Percentiles rank a stretch among this genome's conserved stretches.
These are phyloP conservation scores for Corymbia maculata DNA, from an alignment of 345 rosid genomes.

Conservation along the genomic window DNA sequence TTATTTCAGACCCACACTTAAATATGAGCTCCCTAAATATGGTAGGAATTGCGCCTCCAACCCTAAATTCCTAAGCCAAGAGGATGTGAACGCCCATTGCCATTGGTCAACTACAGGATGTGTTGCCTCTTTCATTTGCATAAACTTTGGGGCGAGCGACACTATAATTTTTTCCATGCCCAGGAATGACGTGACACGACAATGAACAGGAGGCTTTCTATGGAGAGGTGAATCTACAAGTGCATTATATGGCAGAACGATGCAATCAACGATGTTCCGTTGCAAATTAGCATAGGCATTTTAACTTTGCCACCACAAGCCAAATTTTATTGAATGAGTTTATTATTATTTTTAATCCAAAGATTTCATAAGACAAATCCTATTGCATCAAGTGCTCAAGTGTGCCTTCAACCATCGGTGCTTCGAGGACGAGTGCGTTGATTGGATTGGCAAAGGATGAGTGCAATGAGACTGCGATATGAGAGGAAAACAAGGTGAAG, in stretches of 20 bases:
- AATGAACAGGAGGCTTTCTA: background rate
- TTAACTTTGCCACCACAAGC: background rate
- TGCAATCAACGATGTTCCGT: background rate
- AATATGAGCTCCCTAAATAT: background rate
- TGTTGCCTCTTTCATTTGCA: background rate
- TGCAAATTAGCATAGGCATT: background rate
- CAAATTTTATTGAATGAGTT: background rate
- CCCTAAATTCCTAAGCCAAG: background rate
- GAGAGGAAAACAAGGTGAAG: background rate
- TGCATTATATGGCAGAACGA: background rate
- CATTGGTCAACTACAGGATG: background rate
- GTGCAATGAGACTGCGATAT: background rate
- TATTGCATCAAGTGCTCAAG: background rate
- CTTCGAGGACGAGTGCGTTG: background rate
- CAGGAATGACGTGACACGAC: background rate
- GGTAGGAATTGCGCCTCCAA: background rate
- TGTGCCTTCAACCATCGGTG: background rate
- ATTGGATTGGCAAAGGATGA: background rate
- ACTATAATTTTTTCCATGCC: background rate
- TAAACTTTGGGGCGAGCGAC: background rate
- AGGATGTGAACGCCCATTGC: background rate
- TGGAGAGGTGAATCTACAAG: too few relatives aligned
- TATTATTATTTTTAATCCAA: too few relatives aligned
- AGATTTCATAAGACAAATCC: background rate
- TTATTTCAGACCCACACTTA: rapidly evolving